These are phyloP conservation scores for Saccharomyces hybrid DNA, from an alignment of 1,139 yeast genomes.

Conservation along the genomic window DNA sequence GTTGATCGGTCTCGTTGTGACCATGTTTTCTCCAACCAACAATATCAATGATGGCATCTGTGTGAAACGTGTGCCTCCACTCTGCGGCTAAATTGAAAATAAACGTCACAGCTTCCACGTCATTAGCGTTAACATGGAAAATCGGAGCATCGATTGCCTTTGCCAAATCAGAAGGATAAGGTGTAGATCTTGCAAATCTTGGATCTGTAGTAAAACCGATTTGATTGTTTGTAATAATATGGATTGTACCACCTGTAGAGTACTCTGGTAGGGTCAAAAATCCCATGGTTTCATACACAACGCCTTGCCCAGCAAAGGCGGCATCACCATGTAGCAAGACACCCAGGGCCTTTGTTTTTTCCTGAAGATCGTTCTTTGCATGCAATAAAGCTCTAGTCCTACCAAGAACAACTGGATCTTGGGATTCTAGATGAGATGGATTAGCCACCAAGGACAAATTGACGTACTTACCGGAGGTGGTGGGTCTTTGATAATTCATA, in stretches of 20 bases:
- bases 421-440: slow-evolving; percentile 98
- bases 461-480: slow-evolving; percentile 95
- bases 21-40: slow-evolving; percentile 99
- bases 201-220: slow-evolving; percentile 99
- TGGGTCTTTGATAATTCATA: slow-evolving; percentile 98
- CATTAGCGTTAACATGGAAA: slow-evolving; percentile 98
- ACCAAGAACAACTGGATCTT: slow-evolving; percentile 97
- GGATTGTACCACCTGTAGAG: slow-evolving; percentile 97
- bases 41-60: slow-evolving; percentile 92
- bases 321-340: slow-evolving; percentile 97
- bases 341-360: slow-evolving; percentile 80
- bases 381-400: slow-evolving; percentile 96
- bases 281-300: slow-evolving; percentile 97
- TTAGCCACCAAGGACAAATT: slow-evolving; percentile 94
- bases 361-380: slow-evolving; percentile 78
- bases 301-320: slow-evolving; percentile 98
- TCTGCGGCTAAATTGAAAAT: slow-evolving; percentile 96
- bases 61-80: slow-evolving; percentile 95
- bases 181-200: slow-evolving; percentile 92
- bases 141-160: slow-evolving; percentile 95
- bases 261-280: slow-evolving; percentile 87
- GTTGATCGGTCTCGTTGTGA: slow-evolving; percentile 99
- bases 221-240: slow-evolving; percentile 93
- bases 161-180: slow-evolving; percentile 96
- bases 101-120: slow-evolving; percentile 86